Percentiles rank a stretch among this genome's conserved stretches.
These are phyloP conservation scores for Saccharomyces mikatae DNA, from an alignment of 805 yeast genomes.

Conservation along the genomic window DNA sequence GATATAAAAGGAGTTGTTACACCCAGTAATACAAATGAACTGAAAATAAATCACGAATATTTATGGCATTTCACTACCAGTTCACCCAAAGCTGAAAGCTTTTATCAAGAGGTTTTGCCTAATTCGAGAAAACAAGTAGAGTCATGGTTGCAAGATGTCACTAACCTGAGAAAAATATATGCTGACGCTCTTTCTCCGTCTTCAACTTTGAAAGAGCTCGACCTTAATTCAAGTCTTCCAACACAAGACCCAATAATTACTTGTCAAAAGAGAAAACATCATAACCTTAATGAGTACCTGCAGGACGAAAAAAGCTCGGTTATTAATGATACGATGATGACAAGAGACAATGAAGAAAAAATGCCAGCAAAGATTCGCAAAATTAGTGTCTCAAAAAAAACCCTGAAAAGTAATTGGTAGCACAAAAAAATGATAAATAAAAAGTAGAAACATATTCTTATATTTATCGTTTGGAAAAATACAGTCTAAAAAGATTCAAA, in stretches of 20 bases:
- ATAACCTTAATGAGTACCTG: slow-evolving; percentile 15
- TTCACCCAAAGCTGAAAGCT: slow-evolving; percentile 13
- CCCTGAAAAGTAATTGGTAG: slow-evolving; percentile 26
- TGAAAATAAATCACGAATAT: slow-evolving; percentile 7
- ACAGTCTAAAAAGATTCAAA: background rate
- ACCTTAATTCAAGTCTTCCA: slow-evolving; percentile 10
- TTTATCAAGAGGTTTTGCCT: slow-evolving; percentile 18
- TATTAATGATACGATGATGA: slow-evolving; percentile 8
- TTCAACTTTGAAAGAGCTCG: slow-evolving; percentile 14
- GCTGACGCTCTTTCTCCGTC: slow-evolving; percentile 7
- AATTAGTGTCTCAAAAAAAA: slow-evolving; percentile 28
- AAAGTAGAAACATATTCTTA: too few species aligned
- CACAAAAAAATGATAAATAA: too few species aligned
- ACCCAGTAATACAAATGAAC: slow-evolving; percentile 5
- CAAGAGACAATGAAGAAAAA: background rate
- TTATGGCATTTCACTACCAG: slow-evolving; percentile 14
- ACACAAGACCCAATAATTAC: slow-evolving; percentile 8
- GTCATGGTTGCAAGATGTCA: slow-evolving; percentile 16
- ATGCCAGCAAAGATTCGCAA: slow-evolving; percentile 21
- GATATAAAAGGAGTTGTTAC: slow-evolving; percentile 18
- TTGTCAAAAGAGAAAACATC: slow-evolving; percentile 16
- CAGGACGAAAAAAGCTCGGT: slow-evolving; percentile 13
- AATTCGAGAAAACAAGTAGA: slow-evolving; percentile 12
- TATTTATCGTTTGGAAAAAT: slow-evolving; percentile 2
- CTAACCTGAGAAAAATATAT: slow-evolving; percentile 4